Evolutionary conservation across 1,284 basidiomycete species (phyloP).

Genomic region (Porogramme epimiltina): DNA sequence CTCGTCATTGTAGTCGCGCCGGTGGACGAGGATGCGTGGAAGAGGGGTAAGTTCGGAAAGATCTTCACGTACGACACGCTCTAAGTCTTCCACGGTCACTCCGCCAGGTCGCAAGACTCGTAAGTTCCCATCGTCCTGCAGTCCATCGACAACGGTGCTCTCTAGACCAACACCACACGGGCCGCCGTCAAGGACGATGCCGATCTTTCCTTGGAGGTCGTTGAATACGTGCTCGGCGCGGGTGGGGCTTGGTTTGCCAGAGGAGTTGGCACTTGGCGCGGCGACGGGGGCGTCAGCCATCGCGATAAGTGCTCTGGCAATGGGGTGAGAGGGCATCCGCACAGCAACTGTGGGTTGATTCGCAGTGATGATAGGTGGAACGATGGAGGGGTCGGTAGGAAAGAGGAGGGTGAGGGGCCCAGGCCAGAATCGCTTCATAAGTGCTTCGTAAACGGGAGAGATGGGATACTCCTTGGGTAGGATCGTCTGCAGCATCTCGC

Average conservation of each 20-base stretch:
- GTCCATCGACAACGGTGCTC: constrained; percentile 93
- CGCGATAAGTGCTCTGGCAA: constrained; percentile 90
- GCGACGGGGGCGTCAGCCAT: constrained; percentile 79
- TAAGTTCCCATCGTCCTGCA: constrained; percentile 71
- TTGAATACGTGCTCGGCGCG: constrained; percentile 84
- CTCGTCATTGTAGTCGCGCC: constrained; percentile 71
- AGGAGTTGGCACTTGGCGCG: constrained; percentile 95
- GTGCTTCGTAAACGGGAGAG: constrained; percentile 63
- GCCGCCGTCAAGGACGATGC: constrained; percentile 92
- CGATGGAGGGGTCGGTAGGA: constrained; percentile 60
- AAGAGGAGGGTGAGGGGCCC: constrained; percentile 94
- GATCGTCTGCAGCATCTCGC: constrained; percentile 77
- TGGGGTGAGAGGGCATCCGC: constrained; percentile 92
- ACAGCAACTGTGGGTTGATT: constrained; percentile 85
- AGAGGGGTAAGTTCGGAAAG: constrained; percentile 33
- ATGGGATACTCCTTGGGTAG: constrained; percentile 66
- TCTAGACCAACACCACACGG: constrained; percentile 90
- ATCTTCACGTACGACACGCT: constrained; percentile 55
- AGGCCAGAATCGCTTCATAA: constrained; percentile 93
- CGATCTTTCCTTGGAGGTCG: constrained; percentile 78
- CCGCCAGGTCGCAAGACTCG: constrained; percentile 92
- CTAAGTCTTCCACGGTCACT: constrained; percentile 87
- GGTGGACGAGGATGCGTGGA: constrained; percentile 72
- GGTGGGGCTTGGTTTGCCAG: constrained; percentile 93
- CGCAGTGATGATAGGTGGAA: constrained; percentile 76